phyloP scores from a whole-genome alignment of 2,329 filamentous ascomycete genomes.

The Sphaceloma murrayae region DNA sequence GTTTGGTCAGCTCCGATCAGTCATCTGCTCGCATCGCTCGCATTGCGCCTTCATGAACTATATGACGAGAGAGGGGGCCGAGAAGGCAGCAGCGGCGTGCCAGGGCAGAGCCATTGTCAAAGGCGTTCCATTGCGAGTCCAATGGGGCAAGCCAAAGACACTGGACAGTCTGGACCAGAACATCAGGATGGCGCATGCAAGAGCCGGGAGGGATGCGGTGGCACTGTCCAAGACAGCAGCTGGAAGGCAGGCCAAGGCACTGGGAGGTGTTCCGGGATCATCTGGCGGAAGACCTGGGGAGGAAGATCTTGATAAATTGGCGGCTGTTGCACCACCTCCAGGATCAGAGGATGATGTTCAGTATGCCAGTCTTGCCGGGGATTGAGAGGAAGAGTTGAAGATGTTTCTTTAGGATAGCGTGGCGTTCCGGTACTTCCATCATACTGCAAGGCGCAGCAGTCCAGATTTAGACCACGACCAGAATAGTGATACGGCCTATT shows the following conservation, averaged over 20 bases:
- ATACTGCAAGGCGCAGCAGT: too few species aligned
- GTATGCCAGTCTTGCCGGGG: slow-evolving; percentile 77
- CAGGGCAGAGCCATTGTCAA: slow-evolving; percentile 83
- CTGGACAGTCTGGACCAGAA: slow-evolving; percentile 87
- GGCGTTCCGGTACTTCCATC: slow-evolving; percentile 19
- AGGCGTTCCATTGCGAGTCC: slow-evolving; percentile 78
- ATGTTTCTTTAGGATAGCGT: slow-evolving; percentile 11
- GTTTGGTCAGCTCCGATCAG: slow-evolving; percentile 80
- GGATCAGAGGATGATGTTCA: slow-evolving; percentile 62
- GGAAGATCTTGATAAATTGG: slow-evolving; percentile 35
- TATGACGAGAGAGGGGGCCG: slow-evolving; percentile 71
- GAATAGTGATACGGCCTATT: slow-evolving; percentile 21
- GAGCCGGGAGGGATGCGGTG: slow-evolving; percentile 57
- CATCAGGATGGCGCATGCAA: slow-evolving; percentile 68
- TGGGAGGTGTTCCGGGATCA: slow-evolving; percentile 20
- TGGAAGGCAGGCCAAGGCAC: slow-evolving; percentile 24
- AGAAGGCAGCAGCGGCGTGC: slow-evolving; percentile 73
- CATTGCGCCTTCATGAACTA: slow-evolving; percentile 98
- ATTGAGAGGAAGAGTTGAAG: slow-evolving; percentile 42
- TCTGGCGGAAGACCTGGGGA: slow-evolving; percentile 32
- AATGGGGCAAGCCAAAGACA: slow-evolving; percentile 88
- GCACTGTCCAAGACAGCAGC: slow-evolving; percentile 21
- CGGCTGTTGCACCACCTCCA: slow-evolving; percentile 63
- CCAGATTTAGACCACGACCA: too few species aligned
- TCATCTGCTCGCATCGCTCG: slow-evolving; percentile 93